Conservation (phyloP, 2,329 filamentous ascomycete species). For the Fusarium nodosum region DNA sequence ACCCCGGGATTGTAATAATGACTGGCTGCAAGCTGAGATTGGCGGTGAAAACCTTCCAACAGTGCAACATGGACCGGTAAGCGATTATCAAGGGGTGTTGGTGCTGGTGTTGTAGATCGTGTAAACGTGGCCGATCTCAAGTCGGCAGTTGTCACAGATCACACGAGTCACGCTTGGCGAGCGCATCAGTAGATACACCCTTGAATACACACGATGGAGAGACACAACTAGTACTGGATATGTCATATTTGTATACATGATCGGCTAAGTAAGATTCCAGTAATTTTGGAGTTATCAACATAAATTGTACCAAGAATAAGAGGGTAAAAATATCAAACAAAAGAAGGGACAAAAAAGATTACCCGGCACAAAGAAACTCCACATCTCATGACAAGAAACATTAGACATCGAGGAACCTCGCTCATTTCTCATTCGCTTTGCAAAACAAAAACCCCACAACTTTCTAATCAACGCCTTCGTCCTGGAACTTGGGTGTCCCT, state of each 20-base stretch:
- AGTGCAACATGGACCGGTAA: slow-evolving; percentile 5
- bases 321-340: slow-evolving; percentile 15
- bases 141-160: slow-evolving; percentile 27
- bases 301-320: slow-evolving; percentile 29
- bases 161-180: slow-evolving; percentile 21
- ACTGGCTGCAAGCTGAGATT: slow-evolving; percentile 14
- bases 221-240: slow-evolving; percentile 16
- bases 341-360: slow-evolving; percentile 25
- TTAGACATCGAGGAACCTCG: slow-evolving; percentile 22
- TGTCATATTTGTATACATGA: slow-evolving; percentile 24
- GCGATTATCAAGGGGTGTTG: slow-evolving; percentile 24
- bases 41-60: slow-evolving; percentile 19
- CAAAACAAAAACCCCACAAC: slow-evolving; percentile 14
- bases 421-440: slow-evolving; percentile 33
- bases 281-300: slow-evolving; percentile 7
- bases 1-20: neutral
- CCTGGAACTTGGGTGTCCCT: slow-evolving; percentile 43
- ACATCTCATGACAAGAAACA: slow-evolving; percentile 40
- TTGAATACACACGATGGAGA: neutral
- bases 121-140: slow-evolving; percentile 32
- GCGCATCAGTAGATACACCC: slow-evolving; percentile 7
- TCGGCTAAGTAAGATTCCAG: slow-evolving; percentile 13
- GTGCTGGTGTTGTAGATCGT: slow-evolving; percentile 18
- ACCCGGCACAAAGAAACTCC: slow-evolving; percentile 33
- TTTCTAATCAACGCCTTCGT: slow-evolving; percentile 55